Evolutionary conservation across 306 rosid species (phyloP), one percentile per base, ranked within the genome.

Genomic region (Styphnolobium japonicum): DNA sequence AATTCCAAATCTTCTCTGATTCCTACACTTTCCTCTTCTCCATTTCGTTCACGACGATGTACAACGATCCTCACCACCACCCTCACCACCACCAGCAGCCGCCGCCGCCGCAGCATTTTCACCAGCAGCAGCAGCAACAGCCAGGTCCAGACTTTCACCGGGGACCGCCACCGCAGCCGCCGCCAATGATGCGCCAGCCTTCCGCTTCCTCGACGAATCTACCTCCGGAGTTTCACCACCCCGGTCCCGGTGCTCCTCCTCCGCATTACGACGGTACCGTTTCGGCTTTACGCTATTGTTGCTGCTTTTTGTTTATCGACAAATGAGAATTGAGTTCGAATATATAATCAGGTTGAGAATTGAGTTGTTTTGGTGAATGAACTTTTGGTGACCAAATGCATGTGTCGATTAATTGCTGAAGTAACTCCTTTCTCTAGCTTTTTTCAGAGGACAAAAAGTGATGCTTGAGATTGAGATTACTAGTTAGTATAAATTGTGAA

Each of bases 121-220:
- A 85, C n/a, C 91, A 85, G 6, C 90, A 87, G 2, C 93, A 80
- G 31, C 31, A 27, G 31, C 31, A 27, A 27, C 31, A 27, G 36
- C 92, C 88, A 33, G 93, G 90, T 7, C 90, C 85, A 4, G 97
- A 95, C 4, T 92, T 92, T 75, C 91, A 90, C 77, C 87, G 97
- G 51, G 98, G 98, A 6, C 98, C 93, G 2, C 98, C 86, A 0
- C 93, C 82, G 2, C 90, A 81, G 21, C 86, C 84, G 46, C 90
- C 89, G 4, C 94, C 52, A 15, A 88, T 95, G 96, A 88, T 95
- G 90, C 92, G 97, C 1, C 98, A 95, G 72, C 89, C 92, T 5
- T 95, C 97, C 2, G 97, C 97, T 23, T 92, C 97, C 10, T 95
- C 98, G 27, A 87, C 91, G 15, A 94, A 88, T 52, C 43, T 92